A percentile compares a stretch with the other conserved stretches of the same genome.
phyloP scores from a whole-genome alignment of 306 rosid genomes.

The Trichosanthes cucumerina region DNA sequence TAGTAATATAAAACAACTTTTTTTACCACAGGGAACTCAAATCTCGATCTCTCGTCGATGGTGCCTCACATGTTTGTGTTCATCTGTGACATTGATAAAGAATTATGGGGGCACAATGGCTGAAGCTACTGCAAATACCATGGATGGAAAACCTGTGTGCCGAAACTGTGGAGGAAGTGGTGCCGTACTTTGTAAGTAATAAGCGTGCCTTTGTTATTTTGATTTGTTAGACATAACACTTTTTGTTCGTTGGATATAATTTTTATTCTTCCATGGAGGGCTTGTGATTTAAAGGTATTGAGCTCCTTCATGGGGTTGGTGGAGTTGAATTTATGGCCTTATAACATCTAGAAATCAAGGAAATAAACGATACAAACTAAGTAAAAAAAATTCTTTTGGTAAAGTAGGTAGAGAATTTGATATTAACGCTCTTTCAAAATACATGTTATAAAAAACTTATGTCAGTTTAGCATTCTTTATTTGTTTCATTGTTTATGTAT shows the following conservation, averaged over 20 bases:
- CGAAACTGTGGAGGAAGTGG: conserved; percentile 89
- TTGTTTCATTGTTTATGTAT: background rate
- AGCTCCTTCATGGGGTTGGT: background rate
- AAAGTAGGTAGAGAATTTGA: background rate
- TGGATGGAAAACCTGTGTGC: conserved; percentile 51
- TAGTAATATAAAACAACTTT: background rate
- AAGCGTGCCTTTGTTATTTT: conserved; percentile 10
- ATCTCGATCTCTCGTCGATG: conserved; percentile 47
- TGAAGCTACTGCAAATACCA: conserved; percentile 34
- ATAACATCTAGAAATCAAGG: background rate
- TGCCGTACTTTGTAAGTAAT: conserved; percentile 51
- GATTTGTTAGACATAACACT: background rate
- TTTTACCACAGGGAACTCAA: conserved; percentile 29
- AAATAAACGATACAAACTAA: background rate
- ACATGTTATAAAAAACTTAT: background rate
- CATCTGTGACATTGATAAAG: conserved; percentile 35
- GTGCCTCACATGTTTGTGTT: conserved; percentile 64
- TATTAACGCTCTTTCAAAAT: background rate
- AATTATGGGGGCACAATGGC: conserved; percentile 21
- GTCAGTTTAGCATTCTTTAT: background rate
- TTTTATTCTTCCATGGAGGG: background rate
- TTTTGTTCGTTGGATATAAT: background rate
- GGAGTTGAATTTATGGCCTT: background rate
- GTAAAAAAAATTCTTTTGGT: background rate
- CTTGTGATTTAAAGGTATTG: background rate